Evolutionary conservation across 371 early-diverging fungal species (phyloP), one percentile per base, ranked within the genome.

Genomic region (Smittium culicis): DNA sequence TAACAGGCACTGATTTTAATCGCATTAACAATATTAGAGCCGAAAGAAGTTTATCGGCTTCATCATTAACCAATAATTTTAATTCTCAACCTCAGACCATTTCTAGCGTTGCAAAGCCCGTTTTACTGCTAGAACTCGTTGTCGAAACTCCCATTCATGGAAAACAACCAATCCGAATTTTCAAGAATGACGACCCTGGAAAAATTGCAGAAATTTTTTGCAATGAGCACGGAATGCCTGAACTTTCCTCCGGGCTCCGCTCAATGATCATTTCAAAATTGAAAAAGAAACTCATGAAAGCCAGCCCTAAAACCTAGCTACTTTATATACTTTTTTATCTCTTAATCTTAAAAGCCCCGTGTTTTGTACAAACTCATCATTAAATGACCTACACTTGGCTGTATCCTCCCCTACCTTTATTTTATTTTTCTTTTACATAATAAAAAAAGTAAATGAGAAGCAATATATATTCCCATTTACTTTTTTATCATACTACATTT

Each of bases 61-160:
- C 20, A 20, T 5, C 45, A 5, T 45, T 45, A 45, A 45, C 45
- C 11, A 20, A 45, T 45, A 11, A 45, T 20, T 11, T 11, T 11
- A 45, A 11, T 5, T 20, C 45, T 5, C 11, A 5, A 11, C 5
- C 45, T 20, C 45, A 5, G 5, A 11, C 45, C 11, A 11, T 45
- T 11, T 11, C 20, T 45, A 45, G 45, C 20, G 20, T 11, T 11
- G 20, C 5, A 45, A 5, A 5, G 25, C 27, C 14, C 3, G 8
- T 25, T 27, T 5, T 60, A 31, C 8, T 65, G 11, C 66, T 65
- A 8, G 54, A 65, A 65, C 60, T 65, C 2, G 32, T 14, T 65
- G 66, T 65, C 29, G 66, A 65, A 65, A 65, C 66, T 11, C 45
- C 55, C 5, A 60, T 34, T 33, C 35, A 57, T 56, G 66, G 66